These are phyloP conservation scores for Pseudoneurospora amorphoporcata DNA, from an alignment of 495 filamentous ascomycete genomes.

Conservation along the genomic window DNA sequence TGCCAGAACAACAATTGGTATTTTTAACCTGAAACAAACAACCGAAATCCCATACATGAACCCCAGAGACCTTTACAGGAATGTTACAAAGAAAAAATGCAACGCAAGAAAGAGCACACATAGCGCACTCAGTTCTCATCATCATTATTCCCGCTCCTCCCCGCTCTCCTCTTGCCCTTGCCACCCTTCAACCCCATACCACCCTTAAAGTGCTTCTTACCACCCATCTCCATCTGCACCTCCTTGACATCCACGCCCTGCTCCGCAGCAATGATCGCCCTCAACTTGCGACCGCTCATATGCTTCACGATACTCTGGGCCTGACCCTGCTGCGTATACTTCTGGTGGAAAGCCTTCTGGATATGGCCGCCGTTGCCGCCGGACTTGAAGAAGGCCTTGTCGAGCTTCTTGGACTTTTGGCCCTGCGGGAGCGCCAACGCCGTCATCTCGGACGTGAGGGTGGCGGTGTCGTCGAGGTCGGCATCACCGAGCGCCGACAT, in stretches of 20 bases:
- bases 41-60: background rate
- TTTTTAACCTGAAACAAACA: background rate
- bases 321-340: slow-evolving; percentile 72
- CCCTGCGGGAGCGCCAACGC: slow-evolving; percentile 42
- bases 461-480: slow-evolving; percentile 12
- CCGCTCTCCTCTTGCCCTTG: slow-evolving; percentile 23
- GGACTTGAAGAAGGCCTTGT: slow-evolving; percentile 76
- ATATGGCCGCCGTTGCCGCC: slow-evolving; percentile 54
- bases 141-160: slow-evolving; percentile 11
- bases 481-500: slow-evolving; percentile 34
- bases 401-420: slow-evolving; percentile 61
- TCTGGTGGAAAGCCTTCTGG: slow-evolving; percentile 71
- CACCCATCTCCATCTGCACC: slow-evolving; percentile 45
- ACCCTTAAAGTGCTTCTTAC: slow-evolving; percentile 95
- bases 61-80: background rate
- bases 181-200: slow-evolving; percentile 47
- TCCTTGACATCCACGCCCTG: slow-evolving; percentile 77
- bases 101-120: background rate
- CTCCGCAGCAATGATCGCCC: slow-evolving; percentile 74
- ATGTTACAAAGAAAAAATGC: background rate
- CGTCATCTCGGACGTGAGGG: slow-evolving; percentile 21
- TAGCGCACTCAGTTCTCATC: slow-evolving; percentile 11
- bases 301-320: slow-evolving; percentile 41
- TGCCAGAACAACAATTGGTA: background rate
- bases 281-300: slow-evolving; percentile 73